Percentiles rank a stretch among this genome's conserved stretches.
phyloP scores from a whole-genome alignment of 768 basidiomycete species.

The Xerocomus potaroensis region DNA sequence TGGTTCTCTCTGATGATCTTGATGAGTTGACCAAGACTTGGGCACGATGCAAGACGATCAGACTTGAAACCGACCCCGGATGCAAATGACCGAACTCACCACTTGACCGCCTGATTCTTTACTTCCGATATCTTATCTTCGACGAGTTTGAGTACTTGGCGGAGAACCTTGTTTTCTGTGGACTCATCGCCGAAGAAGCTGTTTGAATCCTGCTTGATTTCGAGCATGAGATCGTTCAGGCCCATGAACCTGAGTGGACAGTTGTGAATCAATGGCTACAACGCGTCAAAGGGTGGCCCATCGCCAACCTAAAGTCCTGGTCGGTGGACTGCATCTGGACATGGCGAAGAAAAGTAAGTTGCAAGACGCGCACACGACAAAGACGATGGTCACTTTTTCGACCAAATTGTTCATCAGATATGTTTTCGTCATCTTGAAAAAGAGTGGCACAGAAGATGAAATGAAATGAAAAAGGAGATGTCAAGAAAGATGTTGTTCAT shows the following conservation, averaged over 20 bases:
- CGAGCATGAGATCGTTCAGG: slow-evolving; percentile 87
- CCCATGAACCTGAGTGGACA: slow-evolving; percentile 84
- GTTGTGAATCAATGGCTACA: slow-evolving; percentile 11
- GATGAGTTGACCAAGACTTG: slow-evolving; percentile 84
- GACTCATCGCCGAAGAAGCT: slow-evolving; percentile 82
- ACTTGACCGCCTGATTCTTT: slow-evolving; percentile 96
- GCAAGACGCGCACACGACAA: not conserved
- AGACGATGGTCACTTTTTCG: slow-evolving; percentile 54
- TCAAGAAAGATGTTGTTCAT: too few species aligned
- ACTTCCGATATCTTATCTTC: slow-evolving; percentile 98
- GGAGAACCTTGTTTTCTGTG: slow-evolving; percentile 80
- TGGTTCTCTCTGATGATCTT: slow-evolving; percentile 80
- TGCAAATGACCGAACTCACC: slow-evolving; percentile 43
- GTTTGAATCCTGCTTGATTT: slow-evolving; percentile 73
- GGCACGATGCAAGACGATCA: not conserved
- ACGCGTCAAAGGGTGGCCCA: slow-evolving; percentile 12
- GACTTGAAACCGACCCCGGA: not conserved
- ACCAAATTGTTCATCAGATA: slow-evolving; percentile 82
- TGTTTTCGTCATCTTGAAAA: slow-evolving; percentile 74
- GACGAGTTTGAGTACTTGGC: slow-evolving; percentile 79
- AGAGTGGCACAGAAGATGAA: not conserved
- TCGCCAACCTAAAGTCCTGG: slow-evolving; percentile 78
- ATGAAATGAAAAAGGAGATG: slow-evolving; percentile 23
- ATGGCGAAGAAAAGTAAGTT: slow-evolving; percentile 2
- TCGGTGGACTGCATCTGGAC: slow-evolving; percentile 83